phyloP scores from a whole-genome alignment of 768 basidiomycete species.

The Podaxis sp. region DNA sequence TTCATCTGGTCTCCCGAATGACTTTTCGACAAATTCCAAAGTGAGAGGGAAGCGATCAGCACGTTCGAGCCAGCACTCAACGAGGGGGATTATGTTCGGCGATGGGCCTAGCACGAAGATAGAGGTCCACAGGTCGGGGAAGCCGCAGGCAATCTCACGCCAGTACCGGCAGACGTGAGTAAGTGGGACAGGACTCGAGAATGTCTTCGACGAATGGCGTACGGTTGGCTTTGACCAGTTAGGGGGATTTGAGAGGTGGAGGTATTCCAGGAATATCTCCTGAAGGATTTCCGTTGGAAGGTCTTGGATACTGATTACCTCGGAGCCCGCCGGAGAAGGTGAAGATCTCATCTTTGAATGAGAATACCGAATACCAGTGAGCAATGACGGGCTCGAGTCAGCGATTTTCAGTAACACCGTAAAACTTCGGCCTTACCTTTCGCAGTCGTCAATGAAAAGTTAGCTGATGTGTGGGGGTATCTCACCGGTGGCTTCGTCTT shows the following conservation, averaged over 20 bases:
- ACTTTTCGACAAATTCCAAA: not conserved
- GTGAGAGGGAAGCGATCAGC: not conserved
- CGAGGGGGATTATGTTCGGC: not conserved
- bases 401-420: too few species aligned
- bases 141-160: not conserved
- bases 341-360: too few species aligned
- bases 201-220: not conserved
- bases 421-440: too few species aligned
- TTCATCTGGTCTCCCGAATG: not conserved
- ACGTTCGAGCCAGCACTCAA: not conserved
- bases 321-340: not conserved
- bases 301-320: not conserved
- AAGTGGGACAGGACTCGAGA: not conserved
- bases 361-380: too few species aligned
- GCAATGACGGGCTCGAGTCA: too few species aligned
- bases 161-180: conserved; percentile 6
- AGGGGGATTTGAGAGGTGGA: not conserved
- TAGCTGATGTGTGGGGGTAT: too few species aligned
- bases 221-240: not conserved
- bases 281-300: conserved; percentile 1
- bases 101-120: not conserved
- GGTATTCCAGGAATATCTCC: not conserved
- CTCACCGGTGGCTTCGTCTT: too few species aligned
- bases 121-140: not conserved
- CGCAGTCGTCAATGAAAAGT: too few species aligned